Percentiles rank a stretch among this genome's conserved stretches.
Evolutionary conservation across 2,329 filamentous ascomycete species (phyloP).

Genomic region (Penicillium thymicola): DNA sequence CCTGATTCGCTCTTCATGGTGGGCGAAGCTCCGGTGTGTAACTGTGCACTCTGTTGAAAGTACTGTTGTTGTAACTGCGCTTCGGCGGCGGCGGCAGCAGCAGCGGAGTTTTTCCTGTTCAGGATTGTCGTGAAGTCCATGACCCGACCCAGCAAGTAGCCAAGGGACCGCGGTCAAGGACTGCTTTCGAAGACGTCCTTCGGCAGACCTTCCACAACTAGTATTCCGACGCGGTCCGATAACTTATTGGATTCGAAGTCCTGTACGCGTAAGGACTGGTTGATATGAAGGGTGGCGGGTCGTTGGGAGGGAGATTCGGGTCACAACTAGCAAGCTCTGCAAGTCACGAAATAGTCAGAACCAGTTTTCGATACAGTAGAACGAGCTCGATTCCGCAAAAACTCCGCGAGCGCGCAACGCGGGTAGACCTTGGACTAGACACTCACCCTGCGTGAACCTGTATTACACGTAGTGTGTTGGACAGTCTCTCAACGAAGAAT

Average conservation of each 20-base stretch:
- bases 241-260: conserved; percentile 8
- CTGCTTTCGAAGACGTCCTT: conserved; percentile 22
- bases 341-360: not conserved
- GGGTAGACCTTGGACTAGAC: not conserved
- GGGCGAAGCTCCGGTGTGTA: conserved; percentile 44
- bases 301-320: not conserved
- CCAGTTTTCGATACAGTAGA: not conserved
- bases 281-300: not conserved
- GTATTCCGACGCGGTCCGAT: not conserved
- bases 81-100: conserved; percentile 43
- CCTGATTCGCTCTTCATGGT: conserved; percentile 60
- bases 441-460: conserved; percentile 11
- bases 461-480: conserved; percentile 2
- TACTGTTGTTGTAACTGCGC: conserved; percentile 47
- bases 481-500: conserved; percentile 7
- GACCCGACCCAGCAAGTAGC: conserved; percentile 36
- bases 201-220: conserved; percentile 7
- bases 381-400: not conserved
- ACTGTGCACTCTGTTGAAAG: conserved; percentile 39
- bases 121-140: conserved; percentile 55
- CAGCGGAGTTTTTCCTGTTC: conserved; percentile 49
- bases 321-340: not conserved
- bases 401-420: not conserved
- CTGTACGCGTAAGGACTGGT: not conserved
- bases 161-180: conserved; percentile 32